Evolutionary conservation across 768 basidiomycete species (phyloP).

Genomic region (Russula griseocarnosa): DNA sequence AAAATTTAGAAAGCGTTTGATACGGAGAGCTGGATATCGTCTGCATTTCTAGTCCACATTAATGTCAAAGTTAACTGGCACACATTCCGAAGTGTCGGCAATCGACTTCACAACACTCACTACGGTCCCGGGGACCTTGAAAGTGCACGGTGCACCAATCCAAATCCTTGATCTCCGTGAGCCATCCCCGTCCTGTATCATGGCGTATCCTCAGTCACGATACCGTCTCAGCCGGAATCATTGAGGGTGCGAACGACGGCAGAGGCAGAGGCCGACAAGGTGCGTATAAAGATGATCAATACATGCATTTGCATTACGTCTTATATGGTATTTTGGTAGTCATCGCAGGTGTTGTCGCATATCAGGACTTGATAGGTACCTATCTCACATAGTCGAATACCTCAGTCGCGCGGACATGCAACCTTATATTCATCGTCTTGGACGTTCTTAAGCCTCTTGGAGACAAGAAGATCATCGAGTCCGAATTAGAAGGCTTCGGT

Average conservation of each 20-base stretch:
- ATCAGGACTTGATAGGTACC: slow-evolving; percentile 4
- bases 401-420: slow-evolving; percentile 93
- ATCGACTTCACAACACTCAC: slow-evolving; percentile 97
- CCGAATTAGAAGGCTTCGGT: slow-evolving; percentile 96
- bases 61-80: slow-evolving; percentile 96
- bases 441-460: slow-evolving; percentile 98
- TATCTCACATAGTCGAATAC: slow-evolving; percentile 18
- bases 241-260: slow-evolving; percentile 96
- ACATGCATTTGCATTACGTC: not conserved
- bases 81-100: slow-evolving; percentile 91
- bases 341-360: slow-evolving; percentile 60
- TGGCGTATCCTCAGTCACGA: slow-evolving; percentile 23
- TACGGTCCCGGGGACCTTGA: slow-evolving; percentile 91
- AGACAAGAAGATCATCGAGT: slow-evolving; percentile 88
- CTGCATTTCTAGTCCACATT: slow-evolving; percentile 62
- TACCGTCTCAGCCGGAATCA: slow-evolving; percentile 73
- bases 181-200: slow-evolving; percentile 32
- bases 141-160: slow-evolving; percentile 93
- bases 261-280: slow-evolving; percentile 95
- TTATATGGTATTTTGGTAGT: slow-evolving; percentile 41
- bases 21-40: slow-evolving; percentile 17
- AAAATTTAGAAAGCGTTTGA: not conserved
- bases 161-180: slow-evolving; percentile 89
- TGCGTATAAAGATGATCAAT: slow-evolving; percentile 35
- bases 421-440: slow-evolving; percentile 96